A percentile compares a stretch with the other conserved stretches of the same genome.
These are phyloP conservation scores for Carex parvula DNA, from an alignment of 176 grass and related monocot genomes.

Conservation along the genomic window DNA sequence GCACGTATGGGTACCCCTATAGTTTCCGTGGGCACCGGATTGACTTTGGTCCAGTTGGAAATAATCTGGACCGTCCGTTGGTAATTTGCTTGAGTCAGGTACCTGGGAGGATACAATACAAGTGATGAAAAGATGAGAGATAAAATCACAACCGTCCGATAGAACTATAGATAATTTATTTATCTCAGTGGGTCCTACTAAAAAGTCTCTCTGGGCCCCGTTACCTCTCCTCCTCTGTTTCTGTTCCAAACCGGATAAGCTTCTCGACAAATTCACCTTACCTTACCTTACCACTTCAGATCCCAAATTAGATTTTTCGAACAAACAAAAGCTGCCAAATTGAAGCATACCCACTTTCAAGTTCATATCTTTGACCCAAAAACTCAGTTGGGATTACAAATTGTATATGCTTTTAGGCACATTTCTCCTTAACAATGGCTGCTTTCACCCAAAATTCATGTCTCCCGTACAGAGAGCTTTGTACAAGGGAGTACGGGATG, in stretches of 20 bases:
- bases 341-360: neutral
- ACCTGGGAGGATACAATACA: too few species aligned
- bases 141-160: slow-evolving; percentile 13
- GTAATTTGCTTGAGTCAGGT: too few species aligned
- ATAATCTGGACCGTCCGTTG: too few species aligned
- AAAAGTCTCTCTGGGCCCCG: neutral
- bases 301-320: neutral
- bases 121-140: neutral
- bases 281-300: neutral
- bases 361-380: neutral
- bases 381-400: neutral
- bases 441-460: slow-evolving; percentile 48
- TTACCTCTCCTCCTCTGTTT: slow-evolving; percentile 29
- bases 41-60: too few species aligned
- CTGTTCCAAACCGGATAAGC: slow-evolving; percentile 24
- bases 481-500: slow-evolving; percentile 30
- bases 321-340: neutral
- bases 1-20: too few species aligned
- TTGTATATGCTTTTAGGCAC: neutral
- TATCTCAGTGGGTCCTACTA: neutral
- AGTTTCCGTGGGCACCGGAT: too few species aligned
- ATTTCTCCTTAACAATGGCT: slow-evolving; percentile 33
- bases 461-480: slow-evolving; percentile 39
- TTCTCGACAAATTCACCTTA: neutral
- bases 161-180: neutral